A percentile compares a stretch with the other conserved stretches of the same genome.
Evolutionary conservation across 768 basidiomycete species (phyloP).

Genomic region (Chalciporus chontae): DNA sequence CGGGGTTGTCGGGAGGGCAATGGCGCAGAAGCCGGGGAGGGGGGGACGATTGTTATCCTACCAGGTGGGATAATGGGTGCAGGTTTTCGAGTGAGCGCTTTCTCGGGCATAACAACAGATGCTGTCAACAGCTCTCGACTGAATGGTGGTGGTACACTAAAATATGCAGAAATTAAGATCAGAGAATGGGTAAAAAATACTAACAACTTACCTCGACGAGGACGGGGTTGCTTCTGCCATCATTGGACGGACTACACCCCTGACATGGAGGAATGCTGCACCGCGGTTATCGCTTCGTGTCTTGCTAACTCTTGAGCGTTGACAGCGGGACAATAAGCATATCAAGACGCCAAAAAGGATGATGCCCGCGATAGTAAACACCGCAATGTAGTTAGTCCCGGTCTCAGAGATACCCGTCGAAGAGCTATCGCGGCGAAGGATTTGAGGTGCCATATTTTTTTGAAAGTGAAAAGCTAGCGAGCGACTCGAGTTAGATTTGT

Average conservation of each 20-base stretch:
- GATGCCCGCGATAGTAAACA: constrained; percentile 34
- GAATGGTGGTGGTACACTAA: constrained; percentile 27
- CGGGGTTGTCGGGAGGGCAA: constrained; percentile 18
- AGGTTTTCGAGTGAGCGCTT: constrained; percentile 37
- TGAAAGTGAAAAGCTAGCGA: neutral
- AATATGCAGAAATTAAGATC: neutral
- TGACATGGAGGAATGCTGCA: constrained; percentile 38
- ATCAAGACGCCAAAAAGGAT: constrained; percentile 26
- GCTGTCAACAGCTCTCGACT: constrained; percentile 43
- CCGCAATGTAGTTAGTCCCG: constrained; percentile 43
- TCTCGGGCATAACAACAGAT: constrained; percentile 53
- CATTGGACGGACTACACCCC: constrained; percentile 4
- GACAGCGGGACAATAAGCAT: constrained; percentile 38
- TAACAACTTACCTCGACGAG: constrained; percentile 12
- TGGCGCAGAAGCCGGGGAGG: constrained; percentile 38
- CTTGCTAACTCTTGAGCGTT: constrained; percentile 38
- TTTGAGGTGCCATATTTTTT: constrained; percentile 18
- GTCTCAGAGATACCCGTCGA: neutral
- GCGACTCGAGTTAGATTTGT: neutral
- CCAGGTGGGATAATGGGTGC: constrained; percentile 41
- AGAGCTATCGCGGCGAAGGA: constrained; percentile 12
- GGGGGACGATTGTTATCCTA: constrained; percentile 40
- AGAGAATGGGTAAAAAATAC: neutral
- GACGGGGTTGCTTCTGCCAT: constrained; percentile 4
- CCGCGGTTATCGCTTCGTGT: constrained; percentile 37